A percentile compares a stretch with the other conserved stretches of the same genome.
phyloP scores from a whole-genome alignment of 768 basidiomycete species.

The Hortiboletus flavorubellus region DNA sequence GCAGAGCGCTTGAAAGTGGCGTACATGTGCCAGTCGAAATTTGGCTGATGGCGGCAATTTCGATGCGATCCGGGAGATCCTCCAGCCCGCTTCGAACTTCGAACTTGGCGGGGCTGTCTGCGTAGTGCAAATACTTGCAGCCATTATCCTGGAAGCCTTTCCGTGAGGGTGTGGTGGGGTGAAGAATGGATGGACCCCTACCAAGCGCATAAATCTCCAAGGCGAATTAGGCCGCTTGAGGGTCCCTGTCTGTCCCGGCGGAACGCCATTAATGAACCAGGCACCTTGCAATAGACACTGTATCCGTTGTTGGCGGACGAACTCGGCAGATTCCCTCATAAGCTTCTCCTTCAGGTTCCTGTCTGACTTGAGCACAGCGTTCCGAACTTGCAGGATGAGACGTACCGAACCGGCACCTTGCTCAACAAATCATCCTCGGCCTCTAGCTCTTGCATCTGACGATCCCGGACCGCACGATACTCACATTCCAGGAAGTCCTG shows the following conservation, averaged over 20 bases:
- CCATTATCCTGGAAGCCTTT: slow-evolving; percentile 60
- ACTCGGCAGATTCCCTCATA: slow-evolving; percentile 87
- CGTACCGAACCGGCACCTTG: slow-evolving; percentile 83
- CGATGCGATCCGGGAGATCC: slow-evolving; percentile 84
- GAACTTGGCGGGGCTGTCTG: slow-evolving; percentile 78
- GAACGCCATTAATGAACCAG: slow-evolving; percentile 86
- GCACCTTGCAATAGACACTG: slow-evolving; percentile 86
- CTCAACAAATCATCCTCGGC: slow-evolving; percentile 82
- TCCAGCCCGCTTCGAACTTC: slow-evolving; percentile 77
- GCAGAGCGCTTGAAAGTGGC: slow-evolving; percentile 60
- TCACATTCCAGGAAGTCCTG: slow-evolving; percentile 77
- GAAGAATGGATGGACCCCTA: slow-evolving; percentile 32
- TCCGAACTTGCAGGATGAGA: not conserved
- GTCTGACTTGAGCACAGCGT: slow-evolving; percentile 8
- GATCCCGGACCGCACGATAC: slow-evolving; percentile 80
- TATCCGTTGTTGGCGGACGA: slow-evolving; percentile 84
- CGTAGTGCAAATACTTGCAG: slow-evolving; percentile 78
- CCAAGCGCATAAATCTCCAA: slow-evolving; percentile 88
- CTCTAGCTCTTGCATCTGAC: slow-evolving; percentile 89
- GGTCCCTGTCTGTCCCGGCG: slow-evolving; percentile 40
- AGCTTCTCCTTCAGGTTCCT: slow-evolving; percentile 84
- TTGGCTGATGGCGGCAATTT: slow-evolving; percentile 75
- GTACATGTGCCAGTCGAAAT: slow-evolving; percentile 73
- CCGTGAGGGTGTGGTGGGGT: not conserved
- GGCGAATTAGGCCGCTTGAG: slow-evolving; percentile 57